Percentiles rank a stretch among this genome's conserved stretches.
Evolutionary conservation across 2,329 filamentous ascomycete species (phyloP).

Genomic region (Cylindrodendrum hubeiense): DNA sequence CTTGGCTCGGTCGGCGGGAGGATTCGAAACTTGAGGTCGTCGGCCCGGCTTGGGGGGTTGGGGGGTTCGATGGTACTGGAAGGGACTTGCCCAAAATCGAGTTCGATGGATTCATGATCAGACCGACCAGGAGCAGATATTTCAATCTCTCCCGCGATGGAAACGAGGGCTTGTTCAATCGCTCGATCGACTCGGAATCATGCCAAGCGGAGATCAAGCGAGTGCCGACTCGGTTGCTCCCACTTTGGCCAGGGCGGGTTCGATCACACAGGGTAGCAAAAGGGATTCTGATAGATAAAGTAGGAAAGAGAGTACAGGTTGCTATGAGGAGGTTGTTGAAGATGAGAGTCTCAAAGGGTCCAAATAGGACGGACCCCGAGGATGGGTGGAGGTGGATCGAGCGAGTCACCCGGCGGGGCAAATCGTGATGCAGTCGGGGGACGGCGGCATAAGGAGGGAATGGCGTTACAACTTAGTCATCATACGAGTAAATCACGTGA

Average conservation of each 20-base stretch:
- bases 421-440: slow-evolving; percentile 48
- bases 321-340: slow-evolving; percentile 23
- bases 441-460: slow-evolving; percentile 15
- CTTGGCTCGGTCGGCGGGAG: slow-evolving; percentile 60
- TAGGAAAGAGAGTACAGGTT: slow-evolving; percentile 23
- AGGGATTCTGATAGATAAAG: slow-evolving; percentile 4
- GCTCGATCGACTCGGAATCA: slow-evolving; percentile 15
- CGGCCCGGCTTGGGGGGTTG: slow-evolving; percentile 56
- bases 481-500: slow-evolving; percentile 24
- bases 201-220: slow-evolving; percentile 1
- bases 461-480: slow-evolving; percentile 40
- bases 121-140: not conserved
- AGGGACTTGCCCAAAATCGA: slow-evolving; percentile 64
- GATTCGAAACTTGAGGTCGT: slow-evolving; percentile 63
- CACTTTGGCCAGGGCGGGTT: not conserved
- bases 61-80: slow-evolving; percentile 55
- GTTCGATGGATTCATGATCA: slow-evolving; percentile 51
- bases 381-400: slow-evolving; percentile 47
- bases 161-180: slow-evolving; percentile 23
- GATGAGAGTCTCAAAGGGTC: slow-evolving; percentile 46
- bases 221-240: not conserved
- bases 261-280: not conserved
- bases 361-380: slow-evolving; percentile 52
- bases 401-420: slow-evolving; percentile 53
- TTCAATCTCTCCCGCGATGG: slow-evolving; percentile 9